These are phyloP conservation scores for Telfairia occidentalis DNA, from an alignment of 331 rosid genomes.

Conservation along the genomic window DNA sequence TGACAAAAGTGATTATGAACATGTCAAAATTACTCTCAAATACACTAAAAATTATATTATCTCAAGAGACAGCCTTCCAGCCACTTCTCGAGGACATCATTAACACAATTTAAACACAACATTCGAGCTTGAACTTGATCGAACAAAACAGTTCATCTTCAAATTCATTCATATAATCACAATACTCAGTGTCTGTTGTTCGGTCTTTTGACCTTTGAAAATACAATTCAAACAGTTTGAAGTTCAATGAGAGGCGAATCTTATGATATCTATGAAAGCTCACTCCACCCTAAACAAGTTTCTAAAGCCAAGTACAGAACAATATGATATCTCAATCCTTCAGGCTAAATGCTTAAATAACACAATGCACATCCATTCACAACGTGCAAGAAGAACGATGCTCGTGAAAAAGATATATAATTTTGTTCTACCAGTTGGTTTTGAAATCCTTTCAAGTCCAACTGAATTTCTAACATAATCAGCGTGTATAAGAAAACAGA, in stretches of 20 bases:
- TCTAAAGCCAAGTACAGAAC: background rate
- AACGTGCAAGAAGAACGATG: background rate
- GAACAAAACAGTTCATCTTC: no score
- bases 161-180: background rate
- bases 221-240: background rate
- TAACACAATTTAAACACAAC: no score
- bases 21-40: no score
- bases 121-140: no score
- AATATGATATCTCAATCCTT: background rate
- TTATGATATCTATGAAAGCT: background rate
- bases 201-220: background rate
- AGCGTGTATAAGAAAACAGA: background rate
- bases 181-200: background rate
- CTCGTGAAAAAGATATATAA: background rate
- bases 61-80: no score
- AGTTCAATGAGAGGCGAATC: background rate
- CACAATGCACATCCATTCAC: background rate
- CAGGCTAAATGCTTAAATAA: slow-evolving; percentile 3
- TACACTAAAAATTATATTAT: no score
- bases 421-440: background rate
- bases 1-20: no score
- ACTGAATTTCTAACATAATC: background rate
- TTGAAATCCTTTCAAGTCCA: background rate
- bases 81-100: no score
- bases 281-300: background rate